A percentile compares a stretch with the other conserved stretches of the same genome.
Conservation (phyloP, 2,329 filamentous ascomycete species). For the Fusarium sp. region DNA sequence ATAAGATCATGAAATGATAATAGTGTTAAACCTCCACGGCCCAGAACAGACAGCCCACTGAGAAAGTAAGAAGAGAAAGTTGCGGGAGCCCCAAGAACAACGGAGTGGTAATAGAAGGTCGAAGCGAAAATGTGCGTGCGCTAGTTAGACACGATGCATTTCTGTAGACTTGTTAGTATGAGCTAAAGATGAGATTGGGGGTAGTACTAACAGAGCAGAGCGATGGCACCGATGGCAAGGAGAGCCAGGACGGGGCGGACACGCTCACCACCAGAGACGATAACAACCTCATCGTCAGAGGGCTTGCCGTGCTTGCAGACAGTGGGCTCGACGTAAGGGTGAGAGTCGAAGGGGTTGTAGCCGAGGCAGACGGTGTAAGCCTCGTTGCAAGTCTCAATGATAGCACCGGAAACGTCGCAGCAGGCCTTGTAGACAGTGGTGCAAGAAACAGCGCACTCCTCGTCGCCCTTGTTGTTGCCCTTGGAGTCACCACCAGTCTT, state of each 20-base stretch:
- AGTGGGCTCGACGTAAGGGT: conserved; percentile 30
- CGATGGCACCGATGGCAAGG: conserved; percentile 27
- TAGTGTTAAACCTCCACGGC: conserved; percentile 20
- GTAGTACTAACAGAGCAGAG: conserved; percentile 31
- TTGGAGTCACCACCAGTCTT: not conserved
- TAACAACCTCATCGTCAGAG: conserved; percentile 27
- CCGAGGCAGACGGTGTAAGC: conserved; percentile 32
- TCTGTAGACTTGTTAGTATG: conserved; percentile 8
- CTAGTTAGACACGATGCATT: conserved; percentile 9
- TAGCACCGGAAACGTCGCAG: conserved; percentile 25
- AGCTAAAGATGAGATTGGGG: too few relatives aligned
- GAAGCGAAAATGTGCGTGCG: conserved; percentile 15
- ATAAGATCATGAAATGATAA: conserved; percentile 27
- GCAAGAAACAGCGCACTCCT: conserved; percentile 22
- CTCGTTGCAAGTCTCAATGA: conserved; percentile 28
- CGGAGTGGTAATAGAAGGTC: conserved; percentile 17
- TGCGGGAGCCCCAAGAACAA: conserved; percentile 12
- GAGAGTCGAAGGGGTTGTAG: conserved; percentile 26
- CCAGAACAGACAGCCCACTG: conserved; percentile 21
- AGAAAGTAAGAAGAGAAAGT: conserved; percentile 26
- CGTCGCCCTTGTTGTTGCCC: conserved; percentile 1
- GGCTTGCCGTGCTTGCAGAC: conserved; percentile 31
- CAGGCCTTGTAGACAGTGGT: conserved; percentile 32
- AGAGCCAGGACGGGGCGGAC: conserved; percentile 34
- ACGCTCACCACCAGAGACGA: conserved; percentile 28